Evolutionary conservation across 2,329 filamentous ascomycete genomes (phyloP).

Genomic region (Lachnellula hyalina): DNA sequence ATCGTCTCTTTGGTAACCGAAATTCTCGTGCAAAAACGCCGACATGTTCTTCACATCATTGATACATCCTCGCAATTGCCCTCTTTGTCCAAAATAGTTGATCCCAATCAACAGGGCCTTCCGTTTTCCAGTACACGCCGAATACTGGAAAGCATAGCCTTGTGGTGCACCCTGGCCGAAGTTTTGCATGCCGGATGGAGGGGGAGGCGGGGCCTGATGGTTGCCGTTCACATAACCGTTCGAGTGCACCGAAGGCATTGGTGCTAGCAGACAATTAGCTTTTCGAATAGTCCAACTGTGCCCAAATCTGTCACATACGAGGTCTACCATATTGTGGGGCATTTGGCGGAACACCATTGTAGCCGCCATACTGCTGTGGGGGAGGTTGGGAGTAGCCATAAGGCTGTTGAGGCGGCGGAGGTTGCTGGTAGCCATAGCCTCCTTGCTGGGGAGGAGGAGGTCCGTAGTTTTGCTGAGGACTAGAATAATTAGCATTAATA

Average conservation of each 20-base stretch:
- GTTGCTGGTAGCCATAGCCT: conserved; percentile 45
- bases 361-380: conserved; percentile 44
- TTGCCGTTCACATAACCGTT: conserved; percentile 54
- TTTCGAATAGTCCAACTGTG: background rate
- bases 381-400: conserved; percentile 35
- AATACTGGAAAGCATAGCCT: conserved; percentile 82
- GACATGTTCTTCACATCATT: conserved; percentile 98
- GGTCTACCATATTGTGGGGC: conserved; percentile 46
- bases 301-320: conserved; percentile 33
- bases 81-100: conserved; percentile 91
- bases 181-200: conserved; percentile 61
- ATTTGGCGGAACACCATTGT: conserved; percentile 30
- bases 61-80: conserved; percentile 86
- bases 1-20: conserved; percentile 87
- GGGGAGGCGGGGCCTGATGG: conserved; percentile 53
- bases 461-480: conserved; percentile 26
- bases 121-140: conserved; percentile 77
- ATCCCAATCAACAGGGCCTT: conserved; percentile 91
- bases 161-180: conserved; percentile 78
- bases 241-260: conserved; percentile 39
- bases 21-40: conserved; percentile 79
- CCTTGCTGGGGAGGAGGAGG: conserved; percentile 29
- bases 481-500: conserved; percentile 25
- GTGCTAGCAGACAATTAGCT: conserved; percentile 30
- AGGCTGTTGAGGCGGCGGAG: conserved; percentile 40